Evolutionary conservation across 2,329 filamentous ascomycete genomes (phyloP).

Genomic region (Aureobasidium musti): DNA sequence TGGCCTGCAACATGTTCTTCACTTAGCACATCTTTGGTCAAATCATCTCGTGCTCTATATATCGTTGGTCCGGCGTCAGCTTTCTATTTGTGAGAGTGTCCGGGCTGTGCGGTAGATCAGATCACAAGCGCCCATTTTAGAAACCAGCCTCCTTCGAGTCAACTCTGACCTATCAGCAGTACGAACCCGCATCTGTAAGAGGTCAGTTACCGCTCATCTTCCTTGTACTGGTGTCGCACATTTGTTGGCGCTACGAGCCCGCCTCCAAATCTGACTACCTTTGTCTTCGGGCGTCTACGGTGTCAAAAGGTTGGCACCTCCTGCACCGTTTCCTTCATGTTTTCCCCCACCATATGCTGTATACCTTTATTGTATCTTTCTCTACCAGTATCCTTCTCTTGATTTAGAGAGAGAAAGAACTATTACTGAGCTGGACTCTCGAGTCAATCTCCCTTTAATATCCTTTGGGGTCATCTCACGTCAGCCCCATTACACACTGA

Average conservation of each 20-base stretch:
- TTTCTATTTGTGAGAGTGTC: slow-evolving; percentile 5
- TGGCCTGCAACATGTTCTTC: background rate
- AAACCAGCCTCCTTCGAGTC: slow-evolving; percentile 6
- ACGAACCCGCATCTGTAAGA: background rate
- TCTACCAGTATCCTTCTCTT: background rate
- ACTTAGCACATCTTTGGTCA: background rate
- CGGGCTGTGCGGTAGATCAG: background rate
- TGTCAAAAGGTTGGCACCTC: slow-evolving; percentile 27
- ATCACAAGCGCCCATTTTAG: slow-evolving; percentile 20
- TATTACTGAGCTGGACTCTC: slow-evolving; percentile 22
- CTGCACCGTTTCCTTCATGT: slow-evolving; percentile 10
- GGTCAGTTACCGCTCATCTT: slow-evolving; percentile 26
- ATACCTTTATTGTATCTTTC: background rate
- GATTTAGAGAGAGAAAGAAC: slow-evolving; percentile 1
- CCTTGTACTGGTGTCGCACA: slow-evolving; percentile 13
- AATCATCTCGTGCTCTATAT: background rate
- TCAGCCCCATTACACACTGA: slow-evolving; percentile 27
- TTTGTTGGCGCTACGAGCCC: slow-evolving; percentile 25
- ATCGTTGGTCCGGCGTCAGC: slow-evolving; percentile 10
- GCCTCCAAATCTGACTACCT: slow-evolving; percentile 14
- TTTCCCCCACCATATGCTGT: background rate
- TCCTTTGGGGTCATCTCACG: slow-evolving; percentile 31
- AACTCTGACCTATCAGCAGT: slow-evolving; percentile 14
- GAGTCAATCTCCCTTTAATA: background rate
- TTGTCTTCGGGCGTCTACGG: slow-evolving; percentile 7